Conservation (phyloP, 208 protist genomes). For the Leishmania gerbilli region DNA sequence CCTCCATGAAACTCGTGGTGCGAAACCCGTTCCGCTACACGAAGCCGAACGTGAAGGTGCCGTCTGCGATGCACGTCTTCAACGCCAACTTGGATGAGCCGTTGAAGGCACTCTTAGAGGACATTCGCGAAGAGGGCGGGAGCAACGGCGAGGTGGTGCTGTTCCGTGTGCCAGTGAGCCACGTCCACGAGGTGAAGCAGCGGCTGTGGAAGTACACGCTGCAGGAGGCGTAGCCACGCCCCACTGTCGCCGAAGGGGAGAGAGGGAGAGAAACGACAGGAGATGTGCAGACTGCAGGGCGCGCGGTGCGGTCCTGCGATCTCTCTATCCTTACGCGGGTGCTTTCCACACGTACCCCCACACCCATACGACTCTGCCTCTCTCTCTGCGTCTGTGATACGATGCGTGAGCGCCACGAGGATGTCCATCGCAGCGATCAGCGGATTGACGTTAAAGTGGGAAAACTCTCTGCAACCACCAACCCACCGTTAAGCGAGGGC, state of each 20-base stretch:
- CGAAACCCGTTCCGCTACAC: conserved; percentile 73
- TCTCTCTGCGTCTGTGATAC: background rate
- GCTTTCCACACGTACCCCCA: background rate
- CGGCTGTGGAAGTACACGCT: conserved; percentile 86
- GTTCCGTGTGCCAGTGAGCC: conserved; percentile 50
- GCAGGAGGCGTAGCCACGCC: conserved; percentile 43
- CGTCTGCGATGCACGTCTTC: conserved; percentile 66
- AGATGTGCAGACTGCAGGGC: background rate
- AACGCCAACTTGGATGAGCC: conserved; percentile 43
- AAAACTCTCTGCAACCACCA: background rate
- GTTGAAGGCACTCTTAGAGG: conserved; percentile 14
- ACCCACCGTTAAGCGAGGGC: background rate
- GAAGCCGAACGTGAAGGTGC: conserved; percentile 50
- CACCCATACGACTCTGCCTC: background rate
- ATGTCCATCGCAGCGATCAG: background rate
- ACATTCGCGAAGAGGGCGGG: conserved; percentile 34
- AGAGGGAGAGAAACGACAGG: background rate
- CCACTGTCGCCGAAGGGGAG: background rate
- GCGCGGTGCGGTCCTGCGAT: background rate
- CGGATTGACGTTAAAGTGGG: background rate
- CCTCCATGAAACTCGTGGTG: conserved; percentile 58
- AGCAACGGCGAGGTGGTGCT: conserved; percentile 55
- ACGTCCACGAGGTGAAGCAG: conserved; percentile 67
- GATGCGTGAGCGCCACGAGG: background rate
- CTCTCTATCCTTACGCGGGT: background rate